These are phyloP conservation scores for Hypholoma sublateritium DNA, from an alignment of 768 basidiomycete genomes.

Conservation along the genomic window DNA sequence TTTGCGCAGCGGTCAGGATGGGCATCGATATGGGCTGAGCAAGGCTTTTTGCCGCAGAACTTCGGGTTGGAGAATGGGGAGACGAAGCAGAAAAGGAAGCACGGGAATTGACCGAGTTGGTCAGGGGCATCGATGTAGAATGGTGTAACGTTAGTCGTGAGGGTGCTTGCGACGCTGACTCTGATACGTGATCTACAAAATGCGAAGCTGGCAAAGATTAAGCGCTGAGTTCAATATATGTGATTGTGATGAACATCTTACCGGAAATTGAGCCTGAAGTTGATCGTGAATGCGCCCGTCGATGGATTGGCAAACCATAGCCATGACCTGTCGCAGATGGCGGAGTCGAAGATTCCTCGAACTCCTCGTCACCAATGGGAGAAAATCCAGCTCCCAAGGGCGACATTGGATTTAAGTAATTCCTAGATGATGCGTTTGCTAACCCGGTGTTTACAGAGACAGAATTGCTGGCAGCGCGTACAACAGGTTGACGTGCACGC, in stretches of 20 bases:
- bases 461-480: not conserved
- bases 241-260: not conserved
- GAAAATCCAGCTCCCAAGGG: conserved; percentile 8
- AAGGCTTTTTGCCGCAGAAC: not conserved
- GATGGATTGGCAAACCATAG: not conserved
- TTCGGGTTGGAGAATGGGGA: conserved; percentile 7
- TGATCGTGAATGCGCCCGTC: conserved; percentile 7
- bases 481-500: not conserved
- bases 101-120: not conserved
- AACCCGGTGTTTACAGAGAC: not conserved
- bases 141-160: conserved; percentile 8
- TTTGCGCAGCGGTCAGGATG: conserved; percentile 20
- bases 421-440: conserved; percentile 1
- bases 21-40: conserved; percentile 8
- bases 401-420: conserved; percentile 6
- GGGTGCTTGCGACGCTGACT: not conserved
- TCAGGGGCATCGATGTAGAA: conserved; percentile 14
- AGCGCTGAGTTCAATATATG: not conserved
- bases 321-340: conserved; percentile 3
- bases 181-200: not conserved
- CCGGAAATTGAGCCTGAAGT: conserved; percentile 3
- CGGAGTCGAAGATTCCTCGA: conserved; percentile 2
- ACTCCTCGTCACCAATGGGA: conserved; percentile 3
- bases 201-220: not conserved
- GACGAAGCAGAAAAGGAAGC: not conserved